A percentile compares a stretch with the other conserved stretches of the same genome.
phyloP scores from a whole-genome alignment of 2,329 filamentous ascomycete species.

The Conoideocrella luteorostrata region DNA sequence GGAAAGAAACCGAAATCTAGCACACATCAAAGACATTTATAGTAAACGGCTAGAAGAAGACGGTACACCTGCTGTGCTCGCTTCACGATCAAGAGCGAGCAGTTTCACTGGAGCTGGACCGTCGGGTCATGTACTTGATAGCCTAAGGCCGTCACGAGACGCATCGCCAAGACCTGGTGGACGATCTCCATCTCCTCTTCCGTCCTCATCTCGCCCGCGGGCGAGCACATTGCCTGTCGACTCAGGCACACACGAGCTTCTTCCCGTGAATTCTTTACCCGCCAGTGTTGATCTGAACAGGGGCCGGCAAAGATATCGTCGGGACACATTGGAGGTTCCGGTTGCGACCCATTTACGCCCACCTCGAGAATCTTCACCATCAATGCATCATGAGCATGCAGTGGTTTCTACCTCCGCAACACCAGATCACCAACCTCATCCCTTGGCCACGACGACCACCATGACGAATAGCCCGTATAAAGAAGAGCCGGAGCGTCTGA shows the following conservation, averaged over 20 bases:
- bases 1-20: conserved; percentile 19
- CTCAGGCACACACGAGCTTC: neutral
- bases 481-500: too few species aligned
- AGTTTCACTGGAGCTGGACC: conserved; percentile 25
- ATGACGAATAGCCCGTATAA: neutral
- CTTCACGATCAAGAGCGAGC: conserved; percentile 25
- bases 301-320: conserved; percentile 8
- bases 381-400: neutral
- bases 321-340: conserved; percentile 14
- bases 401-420: neutral
- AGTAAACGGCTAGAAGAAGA: conserved; percentile 26
- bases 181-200: conserved; percentile 3
- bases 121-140: conserved; percentile 6
- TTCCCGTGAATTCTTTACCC: neutral
- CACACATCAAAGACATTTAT: conserved; percentile 33
- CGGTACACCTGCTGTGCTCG: conserved; percentile 21
- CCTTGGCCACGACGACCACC: neutral
- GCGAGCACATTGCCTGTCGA: conserved; percentile 9
- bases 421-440: neutral
- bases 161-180: conserved; percentile 3
- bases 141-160: conserved; percentile 2
- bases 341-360: neutral
- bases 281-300: neutral
- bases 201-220: conserved; percentile 5
- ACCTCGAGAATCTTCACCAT: neutral